Base-by-base conservation (phyloP, 2,329 filamentous ascomycete species). In the Nothophaeocryptopus gaeumannii region DNA sequence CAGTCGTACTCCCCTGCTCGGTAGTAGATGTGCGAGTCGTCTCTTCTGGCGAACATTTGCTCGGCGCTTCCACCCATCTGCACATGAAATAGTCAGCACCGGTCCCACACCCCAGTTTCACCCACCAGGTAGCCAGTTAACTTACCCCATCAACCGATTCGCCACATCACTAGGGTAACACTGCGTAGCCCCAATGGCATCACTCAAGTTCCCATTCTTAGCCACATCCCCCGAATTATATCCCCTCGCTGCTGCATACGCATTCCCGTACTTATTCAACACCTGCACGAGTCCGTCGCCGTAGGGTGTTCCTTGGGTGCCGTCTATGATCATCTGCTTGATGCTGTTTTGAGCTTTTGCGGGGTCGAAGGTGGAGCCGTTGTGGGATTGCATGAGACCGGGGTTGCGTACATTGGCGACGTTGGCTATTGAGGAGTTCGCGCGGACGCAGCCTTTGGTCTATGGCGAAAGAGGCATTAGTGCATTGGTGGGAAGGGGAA, bases 101-200 rank as follows among this genome's bases (percentile, higher is more conserved):
- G 7, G 7, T 7, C 20, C 3, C 20, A 3, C 3, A 26, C 20
- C 3, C 20, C 20, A 3, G 3, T 7, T 26, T 7, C 20, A 26
- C 3, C 20, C 20, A 7, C 20, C 20, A 26, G 20, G 20, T 26
- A n/a, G n/a, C n/a, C n/a, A n/a, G n/a, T n/a, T n/a, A n/a, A 26
- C 20, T 26, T 7, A 26, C 9, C 73, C 71, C 12, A 67, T 65
- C 39, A 78, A 63, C 37, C 74, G 67, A 60, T 78, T 78, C 36
- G 78, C 77, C 56, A 79, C 67, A 54, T 80, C 78, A 12, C 66
- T 71, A 12, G 71, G 66, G 58, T 81, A 81, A 69, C 77, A 79
- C 52, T 73, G 71, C 13, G 75, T 77, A 5, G 70, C 72, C 60
- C 75, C 69, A 59, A 75, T 66, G 32, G 72, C 72, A 38, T 72